These are phyloP conservation scores for Russula virescens DNA, from an alignment of 768 basidiomycete species.

Conservation along the genomic window DNA sequence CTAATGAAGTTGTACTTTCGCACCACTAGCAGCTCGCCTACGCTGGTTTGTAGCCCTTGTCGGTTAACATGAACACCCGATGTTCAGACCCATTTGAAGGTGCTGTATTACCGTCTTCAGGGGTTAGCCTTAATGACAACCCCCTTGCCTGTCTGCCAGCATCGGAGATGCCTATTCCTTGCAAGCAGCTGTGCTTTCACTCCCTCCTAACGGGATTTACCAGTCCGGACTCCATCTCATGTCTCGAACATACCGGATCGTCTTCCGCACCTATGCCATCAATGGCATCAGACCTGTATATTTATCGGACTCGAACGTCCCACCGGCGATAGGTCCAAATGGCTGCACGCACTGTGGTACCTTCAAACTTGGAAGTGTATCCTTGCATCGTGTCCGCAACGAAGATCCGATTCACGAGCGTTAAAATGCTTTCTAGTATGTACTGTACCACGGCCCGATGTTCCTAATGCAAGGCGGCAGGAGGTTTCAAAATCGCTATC, in stretches of 20 bases:
- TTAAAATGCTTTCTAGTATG: not conserved
- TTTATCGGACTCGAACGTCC: not conserved
- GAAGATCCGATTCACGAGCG: not conserved
- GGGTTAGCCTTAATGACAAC: not conserved
- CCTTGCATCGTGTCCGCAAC: constrained; percentile 2
- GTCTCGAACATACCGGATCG: not conserved
- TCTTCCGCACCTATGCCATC: not conserved
- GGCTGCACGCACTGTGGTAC: not conserved
- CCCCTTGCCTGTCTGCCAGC: not conserved
- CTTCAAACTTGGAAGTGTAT: not conserved
- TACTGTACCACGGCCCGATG: constrained; percentile 1
- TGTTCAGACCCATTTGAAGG: not conserved
- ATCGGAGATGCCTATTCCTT: not conserved
- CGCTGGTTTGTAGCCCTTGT: not conserved
- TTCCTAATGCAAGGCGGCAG: not conserved
- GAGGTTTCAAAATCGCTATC: not conserved
- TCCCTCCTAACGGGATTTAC: no score
- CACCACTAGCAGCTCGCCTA: not conserved
- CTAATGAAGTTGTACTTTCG: not conserved
- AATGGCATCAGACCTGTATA: not conserved
- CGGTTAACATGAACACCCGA: not conserved
- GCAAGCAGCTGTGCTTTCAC: not conserved
- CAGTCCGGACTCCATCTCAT: no score
- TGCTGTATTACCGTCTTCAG: not conserved
- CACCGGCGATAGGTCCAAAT: not conserved